phyloP scores from a whole-genome alignment of 345 rosid species.

The Lumnitzera racemosa region DNA sequence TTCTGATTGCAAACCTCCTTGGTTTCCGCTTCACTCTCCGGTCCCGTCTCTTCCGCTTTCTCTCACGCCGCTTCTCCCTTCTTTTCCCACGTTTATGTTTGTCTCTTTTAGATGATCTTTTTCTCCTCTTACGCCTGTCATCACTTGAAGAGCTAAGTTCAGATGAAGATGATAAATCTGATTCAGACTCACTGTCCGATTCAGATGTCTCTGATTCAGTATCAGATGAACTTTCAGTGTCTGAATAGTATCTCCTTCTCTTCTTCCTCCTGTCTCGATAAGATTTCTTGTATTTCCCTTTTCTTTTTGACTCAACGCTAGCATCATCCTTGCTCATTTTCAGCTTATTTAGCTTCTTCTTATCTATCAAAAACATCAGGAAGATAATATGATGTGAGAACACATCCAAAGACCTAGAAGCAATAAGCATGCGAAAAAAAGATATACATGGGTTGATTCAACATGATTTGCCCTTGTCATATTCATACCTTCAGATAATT shows the following conservation, averaged over 20 bases:
- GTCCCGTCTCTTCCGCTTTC: conserved; percentile 59
- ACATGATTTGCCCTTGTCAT: background rate
- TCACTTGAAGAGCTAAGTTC: conserved; percentile 82
- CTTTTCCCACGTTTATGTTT: conserved; percentile 59
- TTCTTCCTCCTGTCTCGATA: conserved; percentile 65
- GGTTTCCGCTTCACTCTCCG: conserved; percentile 67
- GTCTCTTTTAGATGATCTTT: conserved; percentile 66
- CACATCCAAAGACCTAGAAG: background rate
- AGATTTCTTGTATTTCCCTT: conserved; percentile 65
- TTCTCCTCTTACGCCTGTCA: conserved; percentile 74
- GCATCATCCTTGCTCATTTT: conserved; percentile 40
- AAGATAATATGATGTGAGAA: background rate
- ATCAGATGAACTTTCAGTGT: conserved; percentile 74
- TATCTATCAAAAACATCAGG: conserved; percentile 31
- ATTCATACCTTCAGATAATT: conserved; percentile 47
- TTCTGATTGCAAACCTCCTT: conserved; percentile 43
- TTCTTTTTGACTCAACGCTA: conserved; percentile 35
- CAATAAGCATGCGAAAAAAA: background rate
- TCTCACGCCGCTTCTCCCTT: conserved; percentile 73
- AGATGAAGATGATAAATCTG: conserved; percentile 56
- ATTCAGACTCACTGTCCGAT: conserved; percentile 76
- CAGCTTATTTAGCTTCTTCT: conserved; percentile 40
- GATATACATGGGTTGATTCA: background rate
- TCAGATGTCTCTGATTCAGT: conserved; percentile 70
- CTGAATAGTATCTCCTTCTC: conserved; percentile 67